Percentiles rank a stretch among this genome's conserved stretches.
Evolutionary conservation across 2,329 filamentous ascomycete genomes (phyloP).

Genomic region (Scedosporium minutisporum): DNA sequence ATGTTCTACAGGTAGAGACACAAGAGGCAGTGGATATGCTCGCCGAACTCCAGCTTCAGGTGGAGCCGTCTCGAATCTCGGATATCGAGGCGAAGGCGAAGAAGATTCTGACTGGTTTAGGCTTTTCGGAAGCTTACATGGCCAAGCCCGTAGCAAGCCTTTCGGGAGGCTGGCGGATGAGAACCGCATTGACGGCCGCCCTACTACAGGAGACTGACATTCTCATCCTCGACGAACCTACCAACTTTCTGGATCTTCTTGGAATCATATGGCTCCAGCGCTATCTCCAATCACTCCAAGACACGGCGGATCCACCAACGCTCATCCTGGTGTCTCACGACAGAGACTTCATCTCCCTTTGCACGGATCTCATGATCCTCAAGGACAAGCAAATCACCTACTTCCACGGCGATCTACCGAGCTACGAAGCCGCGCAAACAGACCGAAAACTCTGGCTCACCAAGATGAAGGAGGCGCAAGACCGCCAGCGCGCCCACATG

Average conservation of each 20-base stretch:
- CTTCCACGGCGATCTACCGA: slow-evolving; percentile 65
- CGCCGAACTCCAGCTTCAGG: slow-evolving; percentile 54
- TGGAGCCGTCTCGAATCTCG: slow-evolving; percentile 56
- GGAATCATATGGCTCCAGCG: slow-evolving; percentile 79
- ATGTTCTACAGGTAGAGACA: slow-evolving; percentile 52
- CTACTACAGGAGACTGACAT: slow-evolving; percentile 68
- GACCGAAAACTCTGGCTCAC: slow-evolving; percentile 59
- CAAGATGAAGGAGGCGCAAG: slow-evolving; percentile 73
- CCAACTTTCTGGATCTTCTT: slow-evolving; percentile 74
- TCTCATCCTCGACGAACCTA: slow-evolving; percentile 76
- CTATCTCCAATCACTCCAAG: slow-evolving; percentile 51
- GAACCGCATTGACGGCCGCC: slow-evolving; percentile 53
- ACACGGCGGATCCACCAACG: slow-evolving; percentile 47
- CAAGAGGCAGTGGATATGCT: slow-evolving; percentile 62
- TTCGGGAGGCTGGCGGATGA: slow-evolving; percentile 71
- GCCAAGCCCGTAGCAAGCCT: slow-evolving; percentile 51
- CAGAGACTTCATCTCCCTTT: slow-evolving; percentile 66
- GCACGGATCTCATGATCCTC: slow-evolving; percentile 69
- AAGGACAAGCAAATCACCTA: slow-evolving; percentile 62
- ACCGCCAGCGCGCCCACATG: slow-evolving; percentile 71
- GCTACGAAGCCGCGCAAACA: slow-evolving; percentile 59
- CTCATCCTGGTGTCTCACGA: slow-evolving; percentile 78
- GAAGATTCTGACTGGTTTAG: slow-evolving; percentile 57
- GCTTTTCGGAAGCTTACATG: slow-evolving; percentile 56
- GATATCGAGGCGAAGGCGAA: slow-evolving; percentile 58